A percentile compares a stretch with the other conserved stretches of the same genome.
Evolutionary conservation across 1,284 basidiomycete genomes (phyloP).

Genomic region (Baeospora myosura): DNA sequence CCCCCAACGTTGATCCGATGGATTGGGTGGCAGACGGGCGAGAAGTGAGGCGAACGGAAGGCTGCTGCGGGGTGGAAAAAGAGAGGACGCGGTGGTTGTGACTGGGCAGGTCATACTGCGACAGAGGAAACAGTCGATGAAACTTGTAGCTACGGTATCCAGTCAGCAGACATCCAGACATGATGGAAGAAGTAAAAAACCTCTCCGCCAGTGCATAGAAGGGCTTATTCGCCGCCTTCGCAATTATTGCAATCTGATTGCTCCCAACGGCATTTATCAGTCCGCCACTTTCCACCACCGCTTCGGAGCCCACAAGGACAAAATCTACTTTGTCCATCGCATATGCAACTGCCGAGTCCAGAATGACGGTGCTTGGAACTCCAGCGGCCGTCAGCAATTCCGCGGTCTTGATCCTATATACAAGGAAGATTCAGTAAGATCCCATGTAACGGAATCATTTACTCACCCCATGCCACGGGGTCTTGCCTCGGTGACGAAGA

Average conservation of each 20-base stretch:
- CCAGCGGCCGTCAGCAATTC: constrained; percentile 77
- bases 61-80: constrained; percentile 38
- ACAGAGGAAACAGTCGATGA: constrained; percentile 91
- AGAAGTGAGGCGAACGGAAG: constrained; percentile 16
- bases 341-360: constrained; percentile 96
- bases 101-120: constrained; percentile 92
- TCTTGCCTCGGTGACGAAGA: constrained; percentile 94
- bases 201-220: constrained; percentile 96
- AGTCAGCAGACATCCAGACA: constrained; percentile 13
- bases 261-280: constrained; percentile 88
- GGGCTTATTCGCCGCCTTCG: constrained; percentile 90
- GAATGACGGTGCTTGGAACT: constrained; percentile 89
- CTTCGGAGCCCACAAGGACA: constrained; percentile 93
- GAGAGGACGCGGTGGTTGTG: constrained; percentile 68
- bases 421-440: background rate
- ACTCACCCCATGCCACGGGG: constrained; percentile 73
- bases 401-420: constrained; percentile 77
- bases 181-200: constrained; percentile 29
- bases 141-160: constrained; percentile 81
- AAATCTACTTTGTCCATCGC: constrained; percentile 95
- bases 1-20: constrained; percentile 10
- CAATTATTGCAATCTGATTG: constrained; percentile 94
- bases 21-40: background rate
- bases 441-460: background rate
- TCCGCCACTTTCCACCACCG: constrained; percentile 91